Conservation (phyloP, 805 yeast species). For the Ogataea thermomethanolica region DNA sequence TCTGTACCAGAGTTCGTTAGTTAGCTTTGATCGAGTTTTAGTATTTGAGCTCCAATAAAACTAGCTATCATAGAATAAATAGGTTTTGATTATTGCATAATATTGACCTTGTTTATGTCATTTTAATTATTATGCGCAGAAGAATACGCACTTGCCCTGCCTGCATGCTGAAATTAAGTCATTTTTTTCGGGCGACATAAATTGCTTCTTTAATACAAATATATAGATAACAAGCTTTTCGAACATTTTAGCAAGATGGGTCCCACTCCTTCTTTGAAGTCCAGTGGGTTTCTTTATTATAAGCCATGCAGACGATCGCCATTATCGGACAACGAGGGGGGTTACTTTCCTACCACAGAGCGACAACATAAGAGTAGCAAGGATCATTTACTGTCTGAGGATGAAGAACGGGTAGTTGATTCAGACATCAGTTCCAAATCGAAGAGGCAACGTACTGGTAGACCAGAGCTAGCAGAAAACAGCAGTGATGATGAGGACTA, state of each 20-base stretch:
- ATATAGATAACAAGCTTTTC: background rate
- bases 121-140: background rate
- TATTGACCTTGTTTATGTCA: background rate
- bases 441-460: background rate
- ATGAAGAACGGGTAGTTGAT: background rate
- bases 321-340: conserved; percentile 28
- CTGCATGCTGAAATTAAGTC: background rate
- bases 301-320: conserved; percentile 30
- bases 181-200: background rate
- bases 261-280: conserved; percentile 3
- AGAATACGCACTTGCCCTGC: background rate
- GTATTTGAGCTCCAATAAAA: too few relatives aligned
- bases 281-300: conserved; percentile 14
- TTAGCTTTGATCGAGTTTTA: too few relatives aligned
- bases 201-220: conserved; percentile 1
- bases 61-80: too few relatives aligned
- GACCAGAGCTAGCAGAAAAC: conserved; percentile 2
- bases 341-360: conserved; percentile 1
- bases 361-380: conserved; percentile 6
- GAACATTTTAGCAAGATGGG: conserved; percentile 1
- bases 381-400: background rate
- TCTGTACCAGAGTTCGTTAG: conserved; percentile 24
- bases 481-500: conserved; percentile 25
- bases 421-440: background rate
- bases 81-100: background rate